A percentile compares a stretch with the other conserved stretches of the same genome.
These are phyloP conservation scores for Apodospora peruviana DNA, from an alignment of 495 filamentous ascomycete species.

Conservation along the genomic window DNA sequence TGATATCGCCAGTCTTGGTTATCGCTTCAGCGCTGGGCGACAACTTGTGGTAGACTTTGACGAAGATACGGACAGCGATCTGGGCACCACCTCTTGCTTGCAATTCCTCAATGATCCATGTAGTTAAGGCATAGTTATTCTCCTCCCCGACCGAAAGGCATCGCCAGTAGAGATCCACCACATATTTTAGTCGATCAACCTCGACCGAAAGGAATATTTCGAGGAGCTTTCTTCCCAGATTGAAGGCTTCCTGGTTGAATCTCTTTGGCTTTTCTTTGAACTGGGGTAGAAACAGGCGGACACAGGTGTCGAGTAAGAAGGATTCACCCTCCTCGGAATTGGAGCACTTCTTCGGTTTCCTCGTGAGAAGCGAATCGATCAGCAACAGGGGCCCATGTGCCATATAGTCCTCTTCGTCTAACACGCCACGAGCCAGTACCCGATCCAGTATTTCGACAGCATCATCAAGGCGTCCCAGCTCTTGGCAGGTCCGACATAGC, in stretches of 20 bases:
- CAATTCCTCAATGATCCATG: conserved; percentile 25
- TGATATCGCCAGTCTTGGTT: conserved; percentile 16
- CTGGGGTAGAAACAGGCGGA: conserved; percentile 28
- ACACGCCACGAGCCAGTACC: conserved; percentile 18
- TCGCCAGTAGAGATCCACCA: conserved; percentile 26
- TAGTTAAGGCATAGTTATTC: conserved; percentile 7
- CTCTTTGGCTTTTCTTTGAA: conserved; percentile 22
- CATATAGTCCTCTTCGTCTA: conserved; percentile 31
- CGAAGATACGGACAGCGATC: conserved; percentile 20
- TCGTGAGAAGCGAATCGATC: conserved; percentile 23
- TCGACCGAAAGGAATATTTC: conserved; percentile 15
- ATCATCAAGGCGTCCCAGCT: conserved; percentile 20
- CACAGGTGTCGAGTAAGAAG: conserved; percentile 19
- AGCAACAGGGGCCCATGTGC: conserved; percentile 26
- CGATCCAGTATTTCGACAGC: conserved; percentile 25
- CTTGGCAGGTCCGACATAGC: conserved; percentile 32
- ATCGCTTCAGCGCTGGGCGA: conserved; percentile 13
- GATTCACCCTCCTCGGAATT: neutral
- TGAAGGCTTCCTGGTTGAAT: conserved; percentile 8
- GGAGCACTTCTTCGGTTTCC: neutral
- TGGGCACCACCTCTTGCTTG: conserved; percentile 23
- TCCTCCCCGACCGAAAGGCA: conserved; percentile 11
- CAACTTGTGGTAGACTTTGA: conserved; percentile 22
- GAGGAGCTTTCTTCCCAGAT: conserved; percentile 28
- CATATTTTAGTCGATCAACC: conserved; percentile 10